Conservation (phyloP, 768 basidiomycete species). For the Boletellus emodensis region DNA sequence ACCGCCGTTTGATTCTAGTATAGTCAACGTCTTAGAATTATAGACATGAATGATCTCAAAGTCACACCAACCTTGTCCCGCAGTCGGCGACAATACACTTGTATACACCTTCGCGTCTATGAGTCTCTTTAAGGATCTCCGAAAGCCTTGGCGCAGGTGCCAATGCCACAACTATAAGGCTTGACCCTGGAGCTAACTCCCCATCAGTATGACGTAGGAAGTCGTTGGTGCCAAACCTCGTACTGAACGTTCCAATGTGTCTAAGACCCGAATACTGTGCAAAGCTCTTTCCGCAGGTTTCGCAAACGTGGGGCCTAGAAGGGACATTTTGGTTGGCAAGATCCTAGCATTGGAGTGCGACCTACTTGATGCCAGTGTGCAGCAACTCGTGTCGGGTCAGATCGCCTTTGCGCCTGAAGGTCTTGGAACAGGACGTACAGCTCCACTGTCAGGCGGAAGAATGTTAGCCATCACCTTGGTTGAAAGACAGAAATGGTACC, state of each 20-base stretch:
- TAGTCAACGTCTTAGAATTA: background rate
- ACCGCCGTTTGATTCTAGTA: conserved; percentile 59
- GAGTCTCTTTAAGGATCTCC: conserved; percentile 68
- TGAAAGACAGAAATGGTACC: background rate
- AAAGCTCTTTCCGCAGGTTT: conserved; percentile 51
- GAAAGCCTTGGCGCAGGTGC: conserved; percentile 48
- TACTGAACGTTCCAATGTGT: conserved; percentile 69
- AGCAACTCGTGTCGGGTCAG: conserved; percentile 51
- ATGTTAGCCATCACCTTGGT: background rate
- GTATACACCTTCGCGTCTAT: conserved; percentile 40
- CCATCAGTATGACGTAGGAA: conserved; percentile 7
- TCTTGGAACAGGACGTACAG: conserved; percentile 45
- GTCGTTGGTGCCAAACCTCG: conserved; percentile 21
- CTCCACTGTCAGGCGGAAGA: conserved; percentile 26
- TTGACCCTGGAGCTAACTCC: conserved; percentile 44
- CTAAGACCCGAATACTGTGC: conserved; percentile 55
- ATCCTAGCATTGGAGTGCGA: background rate
- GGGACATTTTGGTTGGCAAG: background rate
- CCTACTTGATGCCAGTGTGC: conserved; percentile 51
- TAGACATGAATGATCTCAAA: background rate
- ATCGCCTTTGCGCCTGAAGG: conserved; percentile 57
- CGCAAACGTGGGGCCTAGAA: conserved; percentile 49
- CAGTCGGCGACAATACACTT: conserved; percentile 46
- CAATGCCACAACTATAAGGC: conserved; percentile 49
- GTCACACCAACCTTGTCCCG: conserved; percentile 39